Evolutionary conservation across 352 stramenopile species (phyloP), one percentile per base, ranked within the genome.

Genomic region (Phytophthora quininea): DNA sequence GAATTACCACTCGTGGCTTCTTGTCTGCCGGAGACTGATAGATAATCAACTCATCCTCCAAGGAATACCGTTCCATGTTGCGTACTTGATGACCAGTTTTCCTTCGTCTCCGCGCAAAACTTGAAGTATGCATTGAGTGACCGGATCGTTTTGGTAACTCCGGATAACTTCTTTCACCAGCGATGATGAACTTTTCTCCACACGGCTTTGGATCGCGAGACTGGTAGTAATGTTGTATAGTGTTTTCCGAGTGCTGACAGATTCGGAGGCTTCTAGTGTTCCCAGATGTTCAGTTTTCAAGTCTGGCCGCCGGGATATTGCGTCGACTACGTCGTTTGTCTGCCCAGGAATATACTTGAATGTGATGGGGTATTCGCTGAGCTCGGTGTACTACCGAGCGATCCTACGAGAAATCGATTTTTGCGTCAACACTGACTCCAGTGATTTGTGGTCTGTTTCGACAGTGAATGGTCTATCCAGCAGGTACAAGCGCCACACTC

Each of bases 361-460:
- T 0, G 40, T 55, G n/a, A 64, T 33, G 9, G 50, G 51, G 11
- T 66, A 67, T 4, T 66, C 50, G 14, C 56, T 66, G 0, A 66
- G 27, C 33, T 66, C 56, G 42, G 61, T 37, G 6, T 58, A 62
- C 52, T 45, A 71, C 0, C 56, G 40, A 9, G 56, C 57, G 1
- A 66, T 9, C 2, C 57, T 50, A 5, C 52, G 46, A 1, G 62
- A 69, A 12, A 63, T 64, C 11, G 14, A 51, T 31, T 58, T 71
- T 14, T 71, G 56, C 1, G 42, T 45, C 10, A 62, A 62, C 29
- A 71, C n/a, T 3, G 52, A 60, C 15, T 67, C 57, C 3, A 67
- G 19, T 1, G 57, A 60, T 0, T 24, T 15, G 8, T 66, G 64
- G 46, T 71, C 56, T 3, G 51, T 62, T 19, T 71, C 63, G 1